phyloP scores from a whole-genome alignment of 23 red algal species.

The Gracilaria caudata region DNA sequence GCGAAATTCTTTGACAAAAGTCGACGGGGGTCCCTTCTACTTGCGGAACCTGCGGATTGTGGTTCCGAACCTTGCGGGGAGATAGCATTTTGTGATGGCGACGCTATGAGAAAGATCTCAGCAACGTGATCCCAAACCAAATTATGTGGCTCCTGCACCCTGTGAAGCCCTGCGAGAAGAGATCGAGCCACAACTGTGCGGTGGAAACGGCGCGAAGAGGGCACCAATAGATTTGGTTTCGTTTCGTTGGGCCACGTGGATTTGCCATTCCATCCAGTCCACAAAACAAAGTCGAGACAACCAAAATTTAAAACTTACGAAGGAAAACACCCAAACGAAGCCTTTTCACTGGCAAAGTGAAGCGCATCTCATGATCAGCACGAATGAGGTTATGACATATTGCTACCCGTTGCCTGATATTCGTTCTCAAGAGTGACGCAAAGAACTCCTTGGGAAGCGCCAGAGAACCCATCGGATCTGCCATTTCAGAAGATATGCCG shows the following conservation, averaged over 20 bases:
- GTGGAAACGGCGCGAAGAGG: background rate
- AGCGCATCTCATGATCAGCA: too few species aligned
- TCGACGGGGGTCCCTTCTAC: too few species aligned
- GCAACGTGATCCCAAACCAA: background rate
- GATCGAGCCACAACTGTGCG: background rate
- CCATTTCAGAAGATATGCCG: slow-evolving; percentile 53
- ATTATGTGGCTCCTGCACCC: background rate
- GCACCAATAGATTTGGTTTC: background rate
- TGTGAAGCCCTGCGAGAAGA: background rate
- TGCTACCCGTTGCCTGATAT: too few species aligned
- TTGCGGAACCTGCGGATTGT: too few species aligned
- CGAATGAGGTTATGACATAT: too few species aligned
- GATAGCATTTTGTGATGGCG: background rate
- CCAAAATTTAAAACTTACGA: too few species aligned
- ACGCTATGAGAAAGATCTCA: slow-evolving; percentile 5
- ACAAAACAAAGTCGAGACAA: too few species aligned
- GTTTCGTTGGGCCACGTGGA: slow-evolving; percentile 16
- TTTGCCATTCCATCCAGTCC: background rate
- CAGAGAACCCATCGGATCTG: background rate
- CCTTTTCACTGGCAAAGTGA: too few species aligned
- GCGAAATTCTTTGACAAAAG: background rate
- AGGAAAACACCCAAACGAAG: too few species aligned
- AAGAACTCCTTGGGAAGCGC: background rate
- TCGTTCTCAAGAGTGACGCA: too few species aligned
- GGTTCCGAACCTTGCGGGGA: too few species aligned